Base-by-base conservation (phyloP, 805 yeast genomes). In the Metschnikowia koreensis region DNA sequence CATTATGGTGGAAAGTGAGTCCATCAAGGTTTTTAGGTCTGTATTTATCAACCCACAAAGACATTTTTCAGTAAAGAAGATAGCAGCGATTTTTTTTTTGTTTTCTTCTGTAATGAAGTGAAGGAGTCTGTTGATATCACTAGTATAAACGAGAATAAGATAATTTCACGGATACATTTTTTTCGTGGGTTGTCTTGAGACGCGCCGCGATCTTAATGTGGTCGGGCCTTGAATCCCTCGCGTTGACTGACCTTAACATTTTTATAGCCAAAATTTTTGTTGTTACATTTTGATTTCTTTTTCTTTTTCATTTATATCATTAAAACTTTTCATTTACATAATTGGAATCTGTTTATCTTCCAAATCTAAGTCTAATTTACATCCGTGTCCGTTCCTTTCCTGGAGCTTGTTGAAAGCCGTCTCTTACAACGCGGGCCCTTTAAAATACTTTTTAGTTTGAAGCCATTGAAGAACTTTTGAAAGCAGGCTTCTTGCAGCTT, bases 31-130 rank as follows among this genome's bases (percentile, higher is more conserved):
- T 72, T 54, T 74, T 81, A 7, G 99, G 99, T 58, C 97, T 81
- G 68, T 91, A 84, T 59, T 91, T 90, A 68, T 94, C 98, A 7
- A 96, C 97, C 99, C 99, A 94, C 67, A 94, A 79, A 7, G 97
- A 87, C 97, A 92, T 92, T 26, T 22, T 26, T 26, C 12, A n/a
- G 22, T 17, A 22, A 7, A 8, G 9, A 22, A 2, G 22, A 22
- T 22, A 22, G 43, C 1, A 41, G 12, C 13, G 17, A 15, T 48
- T 40, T 5, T 36, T 12, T n/a, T 34, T 16, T 17, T 26, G 33
- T 33, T 26, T 27, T 29, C n/a, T 33, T 33, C 5, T 13, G 37
- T 5, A 12, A 13, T 2, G 37, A 33, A 22, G 4, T 22, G 22
- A 3, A 4, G 22, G 22, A 22, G 22, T 22, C 4, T 22, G 4